phyloP scores from a whole-genome alignment of 1,284 basidiomycete species.

The Megacollybia platyphylla region DNA sequence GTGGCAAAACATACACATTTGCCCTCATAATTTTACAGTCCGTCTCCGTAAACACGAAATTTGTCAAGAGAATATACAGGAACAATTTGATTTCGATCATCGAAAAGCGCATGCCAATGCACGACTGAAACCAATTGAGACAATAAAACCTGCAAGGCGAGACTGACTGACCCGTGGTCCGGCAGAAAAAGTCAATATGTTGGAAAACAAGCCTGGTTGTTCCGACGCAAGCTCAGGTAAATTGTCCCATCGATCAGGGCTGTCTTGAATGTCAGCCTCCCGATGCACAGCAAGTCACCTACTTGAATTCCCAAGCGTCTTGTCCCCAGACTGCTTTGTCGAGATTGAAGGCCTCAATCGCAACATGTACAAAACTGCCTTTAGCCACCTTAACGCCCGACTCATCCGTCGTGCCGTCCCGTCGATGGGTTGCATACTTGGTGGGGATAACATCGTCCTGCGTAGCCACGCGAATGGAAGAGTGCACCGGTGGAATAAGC shows the following conservation, averaged over 20 bases:
- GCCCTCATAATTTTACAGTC: conserved; percentile 46
- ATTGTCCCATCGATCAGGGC: conserved; percentile 69
- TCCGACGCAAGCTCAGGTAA: conserved; percentile 48
- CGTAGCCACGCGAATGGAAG: conserved; percentile 61
- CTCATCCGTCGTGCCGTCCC: conserved; percentile 32
- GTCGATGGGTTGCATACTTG: conserved; percentile 44
- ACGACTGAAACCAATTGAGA: conserved; percentile 34
- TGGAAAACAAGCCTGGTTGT: conserved; percentile 58
- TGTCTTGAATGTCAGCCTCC: conserved; percentile 13
- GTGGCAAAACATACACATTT: conserved; percentile 46
- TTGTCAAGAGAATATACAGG: conserved; percentile 53
- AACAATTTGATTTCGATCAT: conserved; percentile 73
- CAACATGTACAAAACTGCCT: conserved; percentile 62
- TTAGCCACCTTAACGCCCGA: conserved; percentile 43
- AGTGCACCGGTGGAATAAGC: conserved; percentile 70
- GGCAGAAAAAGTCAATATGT: conserved; percentile 63
- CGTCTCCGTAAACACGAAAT: conserved; percentile 47
- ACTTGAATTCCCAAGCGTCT: conserved; percentile 70
- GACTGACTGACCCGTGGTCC: conserved; percentile 53
- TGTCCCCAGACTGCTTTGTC: conserved; percentile 66
- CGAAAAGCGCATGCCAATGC: conserved; percentile 68
- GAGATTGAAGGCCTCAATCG: conserved; percentile 66
- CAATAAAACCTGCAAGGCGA: background rate
- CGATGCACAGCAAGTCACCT: conserved; percentile 13
- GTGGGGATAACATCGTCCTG: conserved; percentile 67